Evolutionary conservation across 2,329 filamentous ascomycete species (phyloP).

Genomic region (Aureobasidium mangrovei): DNA sequence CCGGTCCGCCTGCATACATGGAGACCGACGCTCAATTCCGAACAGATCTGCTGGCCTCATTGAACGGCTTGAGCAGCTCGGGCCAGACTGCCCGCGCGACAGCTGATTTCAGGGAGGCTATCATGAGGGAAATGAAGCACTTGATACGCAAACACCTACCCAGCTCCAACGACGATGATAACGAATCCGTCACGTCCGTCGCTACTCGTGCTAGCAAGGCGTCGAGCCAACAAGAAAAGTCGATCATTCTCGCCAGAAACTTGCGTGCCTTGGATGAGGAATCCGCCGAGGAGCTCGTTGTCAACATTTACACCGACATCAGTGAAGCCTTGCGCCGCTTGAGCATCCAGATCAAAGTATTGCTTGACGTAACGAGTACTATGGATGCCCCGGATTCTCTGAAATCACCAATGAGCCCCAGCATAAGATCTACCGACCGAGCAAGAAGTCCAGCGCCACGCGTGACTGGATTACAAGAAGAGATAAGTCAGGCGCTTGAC

Average conservation of each 20-base stretch:
- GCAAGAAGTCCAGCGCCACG: conserved; percentile 14
- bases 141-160: conserved; percentile 79
- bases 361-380: conserved; percentile 87
- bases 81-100: conserved; percentile 73
- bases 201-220: conserved; percentile 66
- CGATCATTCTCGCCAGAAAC: conserved; percentile 77
- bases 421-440: conserved; percentile 19
- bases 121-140: conserved; percentile 76
- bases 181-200: conserved; percentile 53
- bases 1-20: conserved; percentile 68
- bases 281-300: conserved; percentile 75
- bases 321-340: conserved; percentile 79
- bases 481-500: conserved; percentile 67
- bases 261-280: conserved; percentile 72
- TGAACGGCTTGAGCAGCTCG: conserved; percentile 73
- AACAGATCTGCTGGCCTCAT: conserved; percentile 56
- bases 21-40: conserved; percentile 63
- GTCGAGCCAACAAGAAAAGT: conserved; percentile 78
- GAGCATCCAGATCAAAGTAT: conserved; percentile 83
- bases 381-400: conserved; percentile 39
- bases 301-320: conserved; percentile 76
- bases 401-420: conserved; percentile 37
- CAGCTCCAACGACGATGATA: conserved; percentile 89
- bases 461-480: conserved; percentile 48
- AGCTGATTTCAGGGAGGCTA: conserved; percentile 72